These are phyloP conservation scores for Ulvella scutata DNA, from an alignment of 139 green algal genomes.

Conservation along the genomic window DNA sequence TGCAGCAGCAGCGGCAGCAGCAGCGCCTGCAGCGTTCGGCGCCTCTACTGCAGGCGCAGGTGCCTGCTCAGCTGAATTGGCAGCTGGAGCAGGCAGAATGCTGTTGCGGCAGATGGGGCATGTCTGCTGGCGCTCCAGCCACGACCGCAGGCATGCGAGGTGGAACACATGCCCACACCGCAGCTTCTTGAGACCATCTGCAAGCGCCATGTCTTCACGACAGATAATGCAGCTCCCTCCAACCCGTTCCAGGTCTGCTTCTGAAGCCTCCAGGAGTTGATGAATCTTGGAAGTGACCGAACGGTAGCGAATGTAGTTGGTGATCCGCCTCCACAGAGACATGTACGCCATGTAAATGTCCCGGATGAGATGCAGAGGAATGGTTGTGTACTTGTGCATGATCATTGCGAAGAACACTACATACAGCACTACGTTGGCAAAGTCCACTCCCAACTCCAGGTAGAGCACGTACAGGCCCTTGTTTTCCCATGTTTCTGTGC, in stretches of 20 bases:
- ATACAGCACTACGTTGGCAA: conserved; percentile 43
- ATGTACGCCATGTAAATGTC: conserved; percentile 39
- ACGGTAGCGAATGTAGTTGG: conserved; percentile 38
- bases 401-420: conserved; percentile 43
- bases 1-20: not conserved
- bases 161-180: conserved; percentile 44
- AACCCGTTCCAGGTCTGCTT: conserved; percentile 26
- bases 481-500: conserved; percentile 28
- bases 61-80: not conserved
- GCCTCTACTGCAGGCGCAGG: not conserved
- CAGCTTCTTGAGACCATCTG: conserved; percentile 34
- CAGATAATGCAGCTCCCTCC: conserved; percentile 47
- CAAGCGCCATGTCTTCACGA: conserved; percentile 36
- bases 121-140: conserved; percentile 15
- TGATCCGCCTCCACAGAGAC: conserved; percentile 26
- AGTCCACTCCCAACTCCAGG: conserved; percentile 36
- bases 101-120: conserved; percentile 12
- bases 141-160: conserved; percentile 13
- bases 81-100: not conserved
- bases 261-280: conserved; percentile 27
- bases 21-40: not conserved
- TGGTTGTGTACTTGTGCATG: conserved; percentile 36
- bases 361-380: conserved; percentile 34
- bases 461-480: conserved; percentile 39
- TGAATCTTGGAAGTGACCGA: conserved; percentile 35